Conservation (phyloP, 345 rosid genomes). For the Viola odorata region DNA sequence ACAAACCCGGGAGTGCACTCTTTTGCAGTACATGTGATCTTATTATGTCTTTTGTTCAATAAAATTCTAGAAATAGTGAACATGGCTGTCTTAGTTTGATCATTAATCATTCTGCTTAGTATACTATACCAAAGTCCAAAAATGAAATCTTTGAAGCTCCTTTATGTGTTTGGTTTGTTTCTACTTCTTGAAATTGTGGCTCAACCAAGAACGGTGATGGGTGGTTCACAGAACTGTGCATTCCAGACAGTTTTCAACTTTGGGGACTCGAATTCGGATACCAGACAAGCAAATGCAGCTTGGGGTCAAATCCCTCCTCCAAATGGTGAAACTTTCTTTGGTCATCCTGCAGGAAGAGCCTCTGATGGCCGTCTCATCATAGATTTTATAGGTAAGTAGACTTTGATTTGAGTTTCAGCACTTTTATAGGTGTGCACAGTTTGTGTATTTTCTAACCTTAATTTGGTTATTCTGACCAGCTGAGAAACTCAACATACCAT, state of each 20-base stretch:
- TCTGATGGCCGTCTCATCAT: slow-evolving; percentile 48
- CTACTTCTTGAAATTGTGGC: slow-evolving; percentile 20
- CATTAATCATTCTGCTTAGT: background rate
- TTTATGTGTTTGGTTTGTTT: slow-evolving; percentile 12
- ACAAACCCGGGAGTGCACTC: too few relatives aligned
- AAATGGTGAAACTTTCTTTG: slow-evolving; percentile 33
- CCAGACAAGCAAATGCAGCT: slow-evolving; percentile 47
- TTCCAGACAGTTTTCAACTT: slow-evolving; percentile 55
- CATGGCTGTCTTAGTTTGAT: background rate
- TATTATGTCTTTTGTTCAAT: too few relatives aligned
- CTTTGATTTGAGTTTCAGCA: background rate
- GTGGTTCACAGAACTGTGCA: slow-evolving; percentile 7
- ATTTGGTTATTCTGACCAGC: slow-evolving; percentile 12
- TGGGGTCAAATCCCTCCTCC: slow-evolving; percentile 27
- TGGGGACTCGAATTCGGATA: slow-evolving; percentile 54
- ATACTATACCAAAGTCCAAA: background rate
- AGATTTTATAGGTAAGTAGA: slow-evolving; percentile 40
- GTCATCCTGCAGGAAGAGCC: slow-evolving; percentile 38
- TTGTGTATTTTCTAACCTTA: background rate
- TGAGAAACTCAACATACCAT: slow-evolving; percentile 16
- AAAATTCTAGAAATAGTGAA: too few relatives aligned
- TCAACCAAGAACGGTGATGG: background rate
- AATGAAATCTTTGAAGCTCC: slow-evolving; percentile 23
- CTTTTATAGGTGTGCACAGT: background rate
- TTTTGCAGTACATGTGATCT: too few relatives aligned